A percentile compares a stretch with the other conserved stretches of the same genome.
These are phyloP conservation scores for Gypsophila paniculata DNA, from an alignment of 179 eudicot genomes.

Conservation along the genomic window DNA sequence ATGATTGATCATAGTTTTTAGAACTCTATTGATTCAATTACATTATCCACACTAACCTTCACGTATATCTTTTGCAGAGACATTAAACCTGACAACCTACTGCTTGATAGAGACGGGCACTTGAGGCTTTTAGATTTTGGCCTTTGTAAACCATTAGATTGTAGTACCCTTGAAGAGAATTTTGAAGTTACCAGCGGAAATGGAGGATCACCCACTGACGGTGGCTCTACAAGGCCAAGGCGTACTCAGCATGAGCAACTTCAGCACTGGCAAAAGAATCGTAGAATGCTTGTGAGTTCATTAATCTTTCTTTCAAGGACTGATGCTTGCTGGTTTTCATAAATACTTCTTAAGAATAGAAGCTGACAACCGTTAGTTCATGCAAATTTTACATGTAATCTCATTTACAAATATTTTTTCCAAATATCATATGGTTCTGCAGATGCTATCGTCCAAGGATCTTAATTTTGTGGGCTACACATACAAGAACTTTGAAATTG, in stretches of 20 bases:
- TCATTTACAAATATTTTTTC: too few species aligned
- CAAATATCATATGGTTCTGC: too few species aligned
- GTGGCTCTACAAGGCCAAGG: constrained; percentile 55
- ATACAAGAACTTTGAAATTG: too few species aligned
- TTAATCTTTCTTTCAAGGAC: constrained; percentile 18
- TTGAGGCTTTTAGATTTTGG: constrained; percentile 85
- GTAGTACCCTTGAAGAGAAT: constrained; percentile 74
- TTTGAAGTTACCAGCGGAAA: constrained; percentile 42
- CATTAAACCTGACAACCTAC: constrained; percentile 91
- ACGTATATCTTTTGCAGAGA: constrained; percentile 48
- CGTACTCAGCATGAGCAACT: constrained; percentile 95
- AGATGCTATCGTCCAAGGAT: too few species aligned
- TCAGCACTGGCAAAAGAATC: constrained; percentile 91
- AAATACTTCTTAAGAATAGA: too few species aligned
- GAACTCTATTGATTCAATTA: not conserved
- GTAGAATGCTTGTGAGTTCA: constrained; percentile 75
- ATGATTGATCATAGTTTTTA: constrained; percentile 19
- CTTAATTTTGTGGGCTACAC: too few species aligned
- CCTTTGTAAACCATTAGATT: constrained; percentile 89
- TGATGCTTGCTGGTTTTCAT: not conserved
- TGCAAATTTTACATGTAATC: too few species aligned
- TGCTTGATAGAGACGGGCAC: constrained; percentile 87
- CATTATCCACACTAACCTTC: constrained; percentile 3
- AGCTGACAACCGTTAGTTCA: too few species aligned
- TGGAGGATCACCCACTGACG: constrained; percentile 47